Evolutionary conservation across 176 grass and related monocot genomes (phyloP), one percentile per base, ranked within the genome.

Genomic region (Bromus sterilis): DNA sequence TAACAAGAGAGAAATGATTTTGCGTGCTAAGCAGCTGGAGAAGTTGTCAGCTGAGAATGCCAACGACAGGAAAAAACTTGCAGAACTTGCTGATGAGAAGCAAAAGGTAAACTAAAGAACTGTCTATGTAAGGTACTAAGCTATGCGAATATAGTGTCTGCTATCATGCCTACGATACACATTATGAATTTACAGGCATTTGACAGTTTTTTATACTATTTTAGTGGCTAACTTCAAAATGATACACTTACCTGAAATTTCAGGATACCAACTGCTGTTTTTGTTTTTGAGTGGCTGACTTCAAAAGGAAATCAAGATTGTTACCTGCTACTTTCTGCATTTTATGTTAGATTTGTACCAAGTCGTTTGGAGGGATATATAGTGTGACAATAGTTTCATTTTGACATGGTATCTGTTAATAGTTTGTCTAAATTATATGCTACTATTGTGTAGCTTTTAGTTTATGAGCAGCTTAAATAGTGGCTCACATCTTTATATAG

Each of bases 11-110:
- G 89, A 91, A 71, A 62, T 97, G 46, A 89, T 83, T 60, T 69
- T 74, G 37, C 88, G 85, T 77, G 82, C 70, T 58, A 91, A 88
- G 66, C 68, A 92, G 66, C 89, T 9, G 16, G 37, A 82, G 42
- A 91, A 94, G 62, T 61, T 94, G 35, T 84, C 90, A 78, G 82
- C 83, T 85, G 85, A 92, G 34, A 92, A 91, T 85, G 88, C 83
- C 36, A 86, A 48, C 0, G 88, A 94, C n/a, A 92, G 84, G 86
- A 91, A 90, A 79, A 87, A 86, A 69, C 91, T 94, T 42, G 73
- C 67, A 71, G 87, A 89, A 74, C 91, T 94, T 36, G 67, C 75
- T 81, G 71, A 89, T 81, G 78, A 97, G 80, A 94, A 83, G 75
- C 89, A 92, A 71, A 95, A 95, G 90, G 90, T 92, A 95, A 75